phyloP scores from a whole-genome alignment of 106 monocot genomes.

The Apostasia ramifera region DNA sequence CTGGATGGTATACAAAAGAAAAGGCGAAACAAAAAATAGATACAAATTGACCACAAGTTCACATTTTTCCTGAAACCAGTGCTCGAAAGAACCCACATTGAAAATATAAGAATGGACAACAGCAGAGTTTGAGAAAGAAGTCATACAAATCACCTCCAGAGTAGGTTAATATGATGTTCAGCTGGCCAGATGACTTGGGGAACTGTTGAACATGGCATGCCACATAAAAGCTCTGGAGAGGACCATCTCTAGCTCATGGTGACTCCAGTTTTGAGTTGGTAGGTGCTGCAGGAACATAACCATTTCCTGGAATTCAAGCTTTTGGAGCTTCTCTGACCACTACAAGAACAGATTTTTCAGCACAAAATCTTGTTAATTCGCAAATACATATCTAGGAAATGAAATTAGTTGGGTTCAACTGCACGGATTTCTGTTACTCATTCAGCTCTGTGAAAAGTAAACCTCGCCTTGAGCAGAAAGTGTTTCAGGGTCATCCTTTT shows the following conservation, averaged over 20 bases:
- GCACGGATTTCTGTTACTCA: too few species aligned
- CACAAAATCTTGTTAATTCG: too few species aligned
- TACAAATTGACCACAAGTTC: too few species aligned
- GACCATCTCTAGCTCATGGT: slow-evolving; percentile 95
- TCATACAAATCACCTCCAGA: neutral
- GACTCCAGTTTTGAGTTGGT: slow-evolving; percentile 79
- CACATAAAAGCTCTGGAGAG: slow-evolving; percentile 97
- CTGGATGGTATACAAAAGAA: too few species aligned
- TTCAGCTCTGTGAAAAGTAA: too few species aligned
- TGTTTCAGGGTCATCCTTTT: too few species aligned
- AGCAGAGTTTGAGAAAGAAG: neutral
- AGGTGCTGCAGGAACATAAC: slow-evolving; percentile 99
- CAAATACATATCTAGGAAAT: neutral
- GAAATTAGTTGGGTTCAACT: neutral
- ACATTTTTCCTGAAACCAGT: too few species aligned
- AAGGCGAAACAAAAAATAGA: too few species aligned
- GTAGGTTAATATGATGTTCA: slow-evolving; percentile 14
- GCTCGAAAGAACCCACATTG: neutral
- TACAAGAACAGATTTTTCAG: slow-evolving; percentile 18
- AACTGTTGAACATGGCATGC: slow-evolving; percentile 97
- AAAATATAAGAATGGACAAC: neutral
- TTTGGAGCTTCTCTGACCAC: slow-evolving; percentile 90
- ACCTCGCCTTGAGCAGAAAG: too few species aligned
- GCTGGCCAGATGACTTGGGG: slow-evolving; percentile 78
- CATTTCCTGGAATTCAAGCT: slow-evolving; percentile 98